Percentiles rank a stretch among this genome's conserved stretches.
Evolutionary conservation across 1,284 basidiomycete genomes (phyloP).

Genomic region (Ceratobasidium sp.): DNA sequence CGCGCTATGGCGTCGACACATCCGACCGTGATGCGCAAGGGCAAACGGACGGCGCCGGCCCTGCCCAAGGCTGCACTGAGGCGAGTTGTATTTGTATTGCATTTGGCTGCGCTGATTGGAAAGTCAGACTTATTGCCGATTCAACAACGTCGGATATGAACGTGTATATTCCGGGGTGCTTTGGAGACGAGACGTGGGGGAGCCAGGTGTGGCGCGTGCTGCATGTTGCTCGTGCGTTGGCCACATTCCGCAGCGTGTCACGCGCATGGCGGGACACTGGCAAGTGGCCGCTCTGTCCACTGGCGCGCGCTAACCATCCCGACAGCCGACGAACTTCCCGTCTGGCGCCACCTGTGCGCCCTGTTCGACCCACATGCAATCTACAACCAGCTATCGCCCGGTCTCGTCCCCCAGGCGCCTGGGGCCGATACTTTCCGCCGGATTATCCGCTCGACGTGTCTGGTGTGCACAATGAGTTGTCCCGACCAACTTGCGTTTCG

Average conservation of each 20-base stretch:
- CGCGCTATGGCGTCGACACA: slow-evolving; percentile 26
- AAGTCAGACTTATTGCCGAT: slow-evolving; percentile 5
- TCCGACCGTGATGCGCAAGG: slow-evolving; percentile 28
- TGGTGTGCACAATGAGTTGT: slow-evolving; percentile 13
- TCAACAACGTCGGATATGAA: neutral
- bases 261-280: slow-evolving; percentile 19
- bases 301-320: neutral
- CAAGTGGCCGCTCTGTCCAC: neutral
- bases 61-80: slow-evolving; percentile 1
- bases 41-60: slow-evolving; percentile 19
- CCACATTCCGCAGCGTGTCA: slow-evolving; percentile 5
- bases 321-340: slow-evolving; percentile 5
- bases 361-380: neutral
- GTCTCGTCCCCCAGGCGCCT: neutral
- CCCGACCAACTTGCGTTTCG: neutral
- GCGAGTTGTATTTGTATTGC: neutral
- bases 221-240: neutral
- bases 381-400: neutral
- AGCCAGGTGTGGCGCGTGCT: slow-evolving; percentile 13
- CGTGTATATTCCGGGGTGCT: neutral
- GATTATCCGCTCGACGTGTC: slow-evolving; percentile 25
- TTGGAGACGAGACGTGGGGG: slow-evolving; percentile 2
- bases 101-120: neutral
- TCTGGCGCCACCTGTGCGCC: slow-evolving; percentile 10
- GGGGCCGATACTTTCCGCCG: slow-evolving; percentile 13